Evolutionary conservation across 1,284 basidiomycete genomes (phyloP), one percentile per base, ranked within the genome.

Genomic region (Heliocybe sulcata): DNA sequence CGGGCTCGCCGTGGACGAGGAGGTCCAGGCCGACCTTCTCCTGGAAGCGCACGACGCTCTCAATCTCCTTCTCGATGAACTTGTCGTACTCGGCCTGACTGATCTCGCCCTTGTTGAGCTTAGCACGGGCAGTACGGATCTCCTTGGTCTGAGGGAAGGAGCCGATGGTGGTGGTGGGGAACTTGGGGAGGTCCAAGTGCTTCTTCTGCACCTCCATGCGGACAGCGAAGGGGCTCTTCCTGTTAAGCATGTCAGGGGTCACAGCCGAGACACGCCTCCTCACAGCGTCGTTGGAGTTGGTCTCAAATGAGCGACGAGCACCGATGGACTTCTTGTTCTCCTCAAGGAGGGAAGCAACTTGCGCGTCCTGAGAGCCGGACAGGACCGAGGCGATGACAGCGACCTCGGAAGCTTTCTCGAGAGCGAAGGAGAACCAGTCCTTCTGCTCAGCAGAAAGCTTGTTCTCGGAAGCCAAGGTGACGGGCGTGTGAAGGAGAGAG

Each of bases 111-210:
- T 99, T 99, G 75, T 82, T 86, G 69, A 95, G 85, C 77, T 93
- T 96, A 63, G 94, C 87, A 79, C 95, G 95, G 65, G 94, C 94
- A 65, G 81, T 80, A 75, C 95, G 94, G 66, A 99, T 99, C 77
- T 99, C 96, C 78, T 98, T 97, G 71, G 97, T 99, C 89, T 99
- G 94, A 83, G 93, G 93, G 92, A 98, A 99, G 47, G 96, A 98
- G 60, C 95, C 96, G 65, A 98, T 98, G 65, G 95, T 98, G 62
- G 96, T 99, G 64, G 95, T 98, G 58, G 96, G 94, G 88, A 99
- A 99, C 74, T 88, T 90, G 72, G 97, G 97, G 27, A 99, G 85
- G 64, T 90, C 81, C 70, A 98, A 84, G 69, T 90, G 82, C 76
- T 92, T 85, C 72, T 86, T 84, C 79, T 99, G 97, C 56, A 92